Evolutionary conservation across 2,329 filamentous ascomycete genomes (phyloP), one percentile per base, ranked within the genome.

Genomic region (Decorospora gaudefroyi): DNA sequence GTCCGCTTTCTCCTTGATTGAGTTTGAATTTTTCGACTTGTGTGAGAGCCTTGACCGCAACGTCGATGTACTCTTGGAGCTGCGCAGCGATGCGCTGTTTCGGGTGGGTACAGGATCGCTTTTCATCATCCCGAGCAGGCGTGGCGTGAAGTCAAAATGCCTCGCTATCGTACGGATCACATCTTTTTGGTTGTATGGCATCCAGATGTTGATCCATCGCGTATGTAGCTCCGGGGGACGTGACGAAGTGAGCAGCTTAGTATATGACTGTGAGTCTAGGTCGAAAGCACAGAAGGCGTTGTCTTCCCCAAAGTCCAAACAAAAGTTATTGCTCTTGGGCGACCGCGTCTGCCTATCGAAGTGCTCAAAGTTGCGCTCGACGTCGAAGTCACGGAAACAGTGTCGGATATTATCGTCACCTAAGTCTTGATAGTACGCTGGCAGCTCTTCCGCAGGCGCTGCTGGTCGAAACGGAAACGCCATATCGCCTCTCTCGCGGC

Each of bases 141-240:
- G 77, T 18, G 80, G 79, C 0, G 87, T 88, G 55, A 90, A 86
- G 31, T 80, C 80, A 63, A 89, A 90, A 35, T 79, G 75, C 23
- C 73, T 71, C 11, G 81, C 83, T 16, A 90, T 27, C 12, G 76
- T 71, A 53, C 75, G 73, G 30, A 90, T 75, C 7, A 79, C 61
- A 3, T 79, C 73, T 23, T 72, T 74, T 56, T 89, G 85, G 12
- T 70, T 67, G 56, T 82, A 79, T 0, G 86, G 86, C 32, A 80
- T 76, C 84, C 85, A 90, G 17, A 90, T 78, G 51, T 90, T 88
- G 55, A 90, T 88, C 87, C 87, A 90, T 66, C 86, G 77, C 3
- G 86, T 83, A 47, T 75, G 77, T 31, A 77, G 70, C 34, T 72
- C 74, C 27, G 68, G 70, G 2, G 78, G 75, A 43, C 76, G 72